phyloP scores from a whole-genome alignment of 83 land plant genomes.

The Diphasiastrum complanatum region DNA sequence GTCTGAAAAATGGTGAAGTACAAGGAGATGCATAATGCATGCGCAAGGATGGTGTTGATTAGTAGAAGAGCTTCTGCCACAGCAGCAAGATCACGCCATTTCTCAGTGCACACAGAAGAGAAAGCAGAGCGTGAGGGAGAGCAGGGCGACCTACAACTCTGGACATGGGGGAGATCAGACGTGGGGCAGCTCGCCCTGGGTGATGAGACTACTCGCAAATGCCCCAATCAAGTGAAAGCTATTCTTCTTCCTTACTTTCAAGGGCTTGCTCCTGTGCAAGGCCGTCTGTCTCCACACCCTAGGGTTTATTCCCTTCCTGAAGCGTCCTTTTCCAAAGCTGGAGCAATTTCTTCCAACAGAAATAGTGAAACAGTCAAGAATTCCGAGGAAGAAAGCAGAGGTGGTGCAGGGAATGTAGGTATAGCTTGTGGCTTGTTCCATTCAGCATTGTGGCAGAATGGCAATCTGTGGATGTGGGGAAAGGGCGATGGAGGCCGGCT shows the following conservation, averaged over 20 bases:
- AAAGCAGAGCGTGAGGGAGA: no score
- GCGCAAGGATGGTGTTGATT: no score
- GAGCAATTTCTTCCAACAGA: background rate
- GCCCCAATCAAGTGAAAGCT: slow-evolving; percentile 47
- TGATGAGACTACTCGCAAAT: slow-evolving; percentile 47
- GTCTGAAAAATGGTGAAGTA: no score
- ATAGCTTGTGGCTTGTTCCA: slow-evolving; percentile 84
- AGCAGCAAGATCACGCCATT: no score
- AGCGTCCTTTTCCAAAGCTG: background rate
- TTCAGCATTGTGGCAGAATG: slow-evolving; percentile 53
- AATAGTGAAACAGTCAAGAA: background rate
- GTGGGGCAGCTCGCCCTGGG: slow-evolving; percentile 83
- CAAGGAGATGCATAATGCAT: no score
- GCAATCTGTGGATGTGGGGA: slow-evolving; percentile 77
- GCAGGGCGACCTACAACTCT: no score
- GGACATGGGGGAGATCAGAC: slow-evolving; percentile 79
- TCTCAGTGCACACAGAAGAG: no score
- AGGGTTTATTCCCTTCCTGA: background rate
- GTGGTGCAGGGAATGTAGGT: slow-evolving; percentile 34
- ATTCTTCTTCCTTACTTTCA: slow-evolving; percentile 39
- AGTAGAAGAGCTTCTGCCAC: no score
- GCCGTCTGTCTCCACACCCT: slow-evolving; percentile 16
- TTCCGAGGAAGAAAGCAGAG: background rate
- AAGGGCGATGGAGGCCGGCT: slow-evolving; percentile 88
- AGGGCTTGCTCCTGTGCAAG: slow-evolving; percentile 39